Evolutionary conservation across 495 filamentous ascomycete species (phyloP).

Genomic region (Cercophora newfieldiana): DNA sequence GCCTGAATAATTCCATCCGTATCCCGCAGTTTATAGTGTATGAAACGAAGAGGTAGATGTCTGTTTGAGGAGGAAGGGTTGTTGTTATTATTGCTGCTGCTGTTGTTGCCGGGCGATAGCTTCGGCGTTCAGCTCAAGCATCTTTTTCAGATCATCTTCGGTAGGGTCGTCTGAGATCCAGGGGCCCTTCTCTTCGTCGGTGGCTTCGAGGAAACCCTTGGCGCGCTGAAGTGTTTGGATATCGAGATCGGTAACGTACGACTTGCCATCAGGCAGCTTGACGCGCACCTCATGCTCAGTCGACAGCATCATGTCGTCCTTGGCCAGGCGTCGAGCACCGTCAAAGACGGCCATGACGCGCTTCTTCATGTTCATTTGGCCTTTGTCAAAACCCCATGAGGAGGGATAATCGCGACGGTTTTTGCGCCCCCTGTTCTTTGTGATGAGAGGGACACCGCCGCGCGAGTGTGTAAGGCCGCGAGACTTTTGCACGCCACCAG

Average conservation of each 20-base stretch:
- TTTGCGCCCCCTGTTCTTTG: constrained; percentile 67
- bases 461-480: constrained; percentile 61
- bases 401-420: constrained; percentile 89
- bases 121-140: constrained; percentile 38
- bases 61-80: background rate
- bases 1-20: constrained; percentile 4
- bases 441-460: constrained; percentile 59
- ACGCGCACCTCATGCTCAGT: constrained; percentile 92
- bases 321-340: constrained; percentile 82
- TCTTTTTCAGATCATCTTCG: constrained; percentile 46
- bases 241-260: constrained; percentile 92
- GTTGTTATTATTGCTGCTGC: constrained; percentile 14
- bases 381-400: constrained; percentile 85
- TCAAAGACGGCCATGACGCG: constrained; percentile 92
- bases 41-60: background rate
- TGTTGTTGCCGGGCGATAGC: constrained; percentile 3
- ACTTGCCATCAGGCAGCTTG: constrained; percentile 66
- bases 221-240: constrained; percentile 85
- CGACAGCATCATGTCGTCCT: constrained; percentile 99
- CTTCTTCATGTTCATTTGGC: constrained; percentile 97
- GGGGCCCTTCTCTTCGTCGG: constrained; percentile 78
- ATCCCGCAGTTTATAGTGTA: constrained; percentile 11
- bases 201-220: constrained; percentile 73
- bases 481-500: constrained; percentile 55
- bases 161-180: constrained; percentile 63